Base-by-base conservation (phyloP, 352 stramenopile genomes). In the Phytophthora podocarpi region DNA sequence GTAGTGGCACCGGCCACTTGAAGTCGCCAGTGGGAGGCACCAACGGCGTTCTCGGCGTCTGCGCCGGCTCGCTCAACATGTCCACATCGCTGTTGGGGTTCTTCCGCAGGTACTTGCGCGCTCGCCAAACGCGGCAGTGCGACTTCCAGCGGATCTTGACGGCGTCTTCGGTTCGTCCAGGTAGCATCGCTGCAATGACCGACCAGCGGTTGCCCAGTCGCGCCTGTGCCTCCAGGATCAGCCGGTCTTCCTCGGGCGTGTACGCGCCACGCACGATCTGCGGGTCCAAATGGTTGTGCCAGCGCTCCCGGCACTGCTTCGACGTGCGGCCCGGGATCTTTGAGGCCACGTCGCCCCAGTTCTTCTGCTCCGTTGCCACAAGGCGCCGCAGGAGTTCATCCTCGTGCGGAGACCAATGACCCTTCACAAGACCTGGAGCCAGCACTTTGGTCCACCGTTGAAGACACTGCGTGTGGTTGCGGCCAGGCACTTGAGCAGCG, bases 101-200 rank as follows among this genome's bases (percentile, higher is more conserved):
- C 64, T 92, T 92, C 37, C 82, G 79, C 72, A 92, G 71, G 65
- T 92, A 92, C 68, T 92, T 92, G 52, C 80, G 80, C 52, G 82
- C 82, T 47, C 83, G 81, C 85, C 85, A 93, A 20, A 93, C 70
- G 41, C 86, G 85, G 67, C 87, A 94, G 57, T 94, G 67, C 51
- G 85, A 93, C 63, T 97, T 97, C 89, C 90, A 97, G 36, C 88
- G 85, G 69, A 97, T 97, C 85, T 97, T 97, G 53, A 97, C 86
- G 11, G 85, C 84, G 56, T 97, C 94, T 59, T 97, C 90, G 0
- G 89, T 96, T 32, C 91, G 78, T 2, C 91, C 91, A 0, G 84
- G 83, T 21, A 97, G 72, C 76, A 94, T 91, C 18, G 84, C 82
- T 1, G 91, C 91, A 46, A 97, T 97, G 12, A 94, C 82, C 3